Base-by-base conservation (phyloP, 2,329 filamentous ascomycete genomes). In the Pestalotiopsis fici region DNA sequence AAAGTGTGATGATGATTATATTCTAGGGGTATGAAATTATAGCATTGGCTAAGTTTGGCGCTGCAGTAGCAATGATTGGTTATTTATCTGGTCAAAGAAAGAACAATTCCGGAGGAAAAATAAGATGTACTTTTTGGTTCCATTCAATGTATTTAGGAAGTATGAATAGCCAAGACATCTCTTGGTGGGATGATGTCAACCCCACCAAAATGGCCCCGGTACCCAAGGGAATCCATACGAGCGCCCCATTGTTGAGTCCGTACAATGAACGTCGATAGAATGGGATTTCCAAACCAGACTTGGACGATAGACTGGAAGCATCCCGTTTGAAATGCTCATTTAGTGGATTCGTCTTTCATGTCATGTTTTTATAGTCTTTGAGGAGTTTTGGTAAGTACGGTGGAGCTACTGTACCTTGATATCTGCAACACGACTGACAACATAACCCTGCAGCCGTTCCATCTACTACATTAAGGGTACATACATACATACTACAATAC, bases 161-260 rank as follows among this genome's bases (percentile, higher is more conserved):
- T 47, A 47, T 47, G 39, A 18, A n/a, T 6, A 31, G 61, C 61
- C 25, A 56, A 64, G 25, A 35, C 28, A 27, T 28, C 28, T 59
- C 37, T 6, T 59, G 43, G 60, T 63, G 65, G 60, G 59, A 67
- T 67, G 62, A 65, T 67, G 66, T 67, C 66, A 67, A 65, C 66
- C 66, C 66, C 66, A 63, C 65, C 28, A 63, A 31, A 55, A 35
- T 35, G 31, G 31, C 6, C n/a, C 31, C 31, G 31, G 31, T 35
- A 35, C 31, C n/a, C n/a, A n/a, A 35, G 5, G 31, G 31, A 35
- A n/a, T 31, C 12, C 12, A 31, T 39, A n/a, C 59, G 47, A 50
- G 35, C 21, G 23, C 25, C 47, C 43, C 43, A 12, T n/a, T n/a
- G 43, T 23, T 23, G 43, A 50, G 43, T 50, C 9, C 21, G 43